These are phyloP conservation scores for Ceratocystis lukuohia DNA, from an alignment of 2,329 filamentous ascomycete genomes.

Conservation along the genomic window DNA sequence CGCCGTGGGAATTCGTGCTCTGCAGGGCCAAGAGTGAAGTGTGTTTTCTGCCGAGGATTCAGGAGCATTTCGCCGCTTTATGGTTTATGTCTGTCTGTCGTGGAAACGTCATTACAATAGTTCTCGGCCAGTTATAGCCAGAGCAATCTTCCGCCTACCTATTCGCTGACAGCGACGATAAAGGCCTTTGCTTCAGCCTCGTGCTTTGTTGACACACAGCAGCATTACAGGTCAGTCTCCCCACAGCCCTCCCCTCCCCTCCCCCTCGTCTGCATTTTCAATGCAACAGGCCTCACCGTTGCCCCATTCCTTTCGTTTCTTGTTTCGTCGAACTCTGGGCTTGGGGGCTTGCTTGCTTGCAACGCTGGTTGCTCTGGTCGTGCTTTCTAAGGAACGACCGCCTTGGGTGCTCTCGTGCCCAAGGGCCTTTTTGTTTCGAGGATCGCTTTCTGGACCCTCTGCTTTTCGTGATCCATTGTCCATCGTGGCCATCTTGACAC, in stretches of 20 bases:
- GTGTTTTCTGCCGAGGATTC: too few relatives aligned
- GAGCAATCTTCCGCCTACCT: too few relatives aligned
- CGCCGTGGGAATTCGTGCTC: too few relatives aligned
- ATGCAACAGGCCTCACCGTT: slow-evolving; percentile 21
- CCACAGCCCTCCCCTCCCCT: too few relatives aligned
- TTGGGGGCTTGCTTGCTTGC: not conserved
- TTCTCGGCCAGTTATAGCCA: too few relatives aligned
- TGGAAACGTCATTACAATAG: too few relatives aligned
- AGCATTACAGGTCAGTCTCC: not conserved
- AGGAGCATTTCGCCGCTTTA: too few relatives aligned
- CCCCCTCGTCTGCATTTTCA: not conserved
- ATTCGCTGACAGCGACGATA: too few relatives aligned
- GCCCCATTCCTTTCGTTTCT: slow-evolving; percentile 25
- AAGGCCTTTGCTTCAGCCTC: too few relatives aligned
- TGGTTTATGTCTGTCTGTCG: too few relatives aligned
- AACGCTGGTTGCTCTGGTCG: not conserved
- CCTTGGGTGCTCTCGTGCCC: not conserved
- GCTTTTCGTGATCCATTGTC: not conserved
- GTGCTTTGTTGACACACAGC: not conserved
- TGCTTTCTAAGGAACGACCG: not conserved
- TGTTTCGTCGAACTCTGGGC: slow-evolving; percentile 21
- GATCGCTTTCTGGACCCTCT: not conserved
- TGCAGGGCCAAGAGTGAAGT: too few relatives aligned
- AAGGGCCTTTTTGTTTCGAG: not conserved
- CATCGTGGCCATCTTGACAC: too few relatives aligned